These are phyloP conservation scores for Microcos paniculata DNA, from an alignment of 345 rosid species.

Conservation along the genomic window DNA sequence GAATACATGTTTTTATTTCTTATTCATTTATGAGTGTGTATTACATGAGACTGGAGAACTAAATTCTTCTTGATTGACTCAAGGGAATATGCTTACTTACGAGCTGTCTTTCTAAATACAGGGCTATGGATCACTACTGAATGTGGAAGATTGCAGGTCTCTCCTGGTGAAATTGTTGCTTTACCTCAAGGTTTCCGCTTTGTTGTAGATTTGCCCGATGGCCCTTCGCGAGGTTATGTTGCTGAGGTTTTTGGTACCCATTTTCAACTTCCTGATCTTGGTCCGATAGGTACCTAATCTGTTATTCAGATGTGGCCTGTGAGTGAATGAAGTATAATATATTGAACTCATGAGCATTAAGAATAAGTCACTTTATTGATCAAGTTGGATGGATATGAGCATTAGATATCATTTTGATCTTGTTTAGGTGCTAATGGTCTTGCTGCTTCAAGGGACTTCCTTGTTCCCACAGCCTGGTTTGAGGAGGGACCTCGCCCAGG, in stretches of 20 bases:
- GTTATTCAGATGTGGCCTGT: slow-evolving; percentile 15
- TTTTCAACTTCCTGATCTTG: slow-evolving; percentile 98
- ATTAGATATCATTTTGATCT: slow-evolving; percentile 11
- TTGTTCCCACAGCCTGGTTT: slow-evolving; percentile 83
- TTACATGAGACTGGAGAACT: background rate
- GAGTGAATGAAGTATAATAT: background rate
- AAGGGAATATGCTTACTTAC: background rate
- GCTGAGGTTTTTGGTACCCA: slow-evolving; percentile 91
- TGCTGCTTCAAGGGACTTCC: slow-evolving; percentile 90
- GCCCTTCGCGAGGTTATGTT: slow-evolving; percentile 90
- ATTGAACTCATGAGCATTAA: background rate
- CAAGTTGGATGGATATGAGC: background rate
- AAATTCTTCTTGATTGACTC: background rate
- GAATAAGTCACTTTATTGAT: background rate
- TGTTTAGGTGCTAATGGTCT: slow-evolving; percentile 91
- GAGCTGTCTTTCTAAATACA: slow-evolving; percentile 13
- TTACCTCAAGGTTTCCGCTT: slow-evolving; percentile 94
- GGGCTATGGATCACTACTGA: slow-evolving; percentile 93
- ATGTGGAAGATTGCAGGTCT: slow-evolving; percentile 80
- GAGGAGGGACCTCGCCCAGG: slow-evolving; percentile 67
- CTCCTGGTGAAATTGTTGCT: slow-evolving; percentile 85
- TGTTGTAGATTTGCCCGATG: slow-evolving; percentile 68
- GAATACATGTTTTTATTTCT: background rate
- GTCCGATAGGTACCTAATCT: slow-evolving; percentile 78
- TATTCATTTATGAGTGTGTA: background rate